Evolutionary conservation across 2,329 filamentous ascomycete genomes (phyloP).

Genomic region (Hortaea sp.): DNA sequence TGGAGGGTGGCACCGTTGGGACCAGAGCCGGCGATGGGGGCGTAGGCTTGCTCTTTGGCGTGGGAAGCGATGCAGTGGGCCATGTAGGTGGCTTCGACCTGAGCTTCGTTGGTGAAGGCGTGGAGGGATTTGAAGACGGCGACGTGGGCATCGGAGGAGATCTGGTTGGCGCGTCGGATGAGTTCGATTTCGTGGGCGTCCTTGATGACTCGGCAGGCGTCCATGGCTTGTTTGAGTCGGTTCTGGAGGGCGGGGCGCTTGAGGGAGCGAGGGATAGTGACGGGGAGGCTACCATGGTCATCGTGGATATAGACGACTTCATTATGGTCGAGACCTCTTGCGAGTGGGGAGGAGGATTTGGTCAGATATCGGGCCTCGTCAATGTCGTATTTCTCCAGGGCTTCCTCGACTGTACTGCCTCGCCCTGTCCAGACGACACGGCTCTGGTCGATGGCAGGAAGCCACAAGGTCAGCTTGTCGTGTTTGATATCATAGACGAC

Average conservation of each 20-base stretch:
- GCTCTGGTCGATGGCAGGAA: conserved; percentile 79
- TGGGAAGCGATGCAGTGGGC: conserved; percentile 61
- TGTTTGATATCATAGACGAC: conserved; percentile 70
- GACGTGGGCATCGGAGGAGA: conserved; percentile 69
- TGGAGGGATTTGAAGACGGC: conserved; percentile 57
- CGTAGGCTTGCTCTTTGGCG: conserved; percentile 72
- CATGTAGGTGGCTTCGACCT: conserved; percentile 71
- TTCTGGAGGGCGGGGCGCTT: conserved; percentile 26
- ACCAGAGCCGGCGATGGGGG: conserved; percentile 78
- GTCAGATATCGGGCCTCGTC: conserved; percentile 53
- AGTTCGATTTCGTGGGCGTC: conserved; percentile 75
- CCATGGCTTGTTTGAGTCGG: conserved; percentile 59
- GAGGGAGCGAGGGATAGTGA: not conserved
- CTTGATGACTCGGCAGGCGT: conserved; percentile 72
- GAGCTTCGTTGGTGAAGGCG: conserved; percentile 62
- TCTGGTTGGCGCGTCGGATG: conserved; percentile 68
- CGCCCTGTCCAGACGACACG: conserved; percentile 90
- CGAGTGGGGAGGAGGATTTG: not conserved
- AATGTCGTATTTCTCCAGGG: conserved; percentile 66
- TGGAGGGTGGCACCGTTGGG: conserved; percentile 77
- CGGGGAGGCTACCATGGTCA: not conserved
- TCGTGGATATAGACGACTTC: not conserved
- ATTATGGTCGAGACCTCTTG: not conserved
- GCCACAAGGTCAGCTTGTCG: conserved; percentile 72
- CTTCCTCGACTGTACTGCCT: conserved; percentile 66